Percentiles rank a stretch among this genome's conserved stretches.
Conservation (phyloP, 139 green algal genomes). For the Auxenochlorella pyrenoidosa region DNA sequence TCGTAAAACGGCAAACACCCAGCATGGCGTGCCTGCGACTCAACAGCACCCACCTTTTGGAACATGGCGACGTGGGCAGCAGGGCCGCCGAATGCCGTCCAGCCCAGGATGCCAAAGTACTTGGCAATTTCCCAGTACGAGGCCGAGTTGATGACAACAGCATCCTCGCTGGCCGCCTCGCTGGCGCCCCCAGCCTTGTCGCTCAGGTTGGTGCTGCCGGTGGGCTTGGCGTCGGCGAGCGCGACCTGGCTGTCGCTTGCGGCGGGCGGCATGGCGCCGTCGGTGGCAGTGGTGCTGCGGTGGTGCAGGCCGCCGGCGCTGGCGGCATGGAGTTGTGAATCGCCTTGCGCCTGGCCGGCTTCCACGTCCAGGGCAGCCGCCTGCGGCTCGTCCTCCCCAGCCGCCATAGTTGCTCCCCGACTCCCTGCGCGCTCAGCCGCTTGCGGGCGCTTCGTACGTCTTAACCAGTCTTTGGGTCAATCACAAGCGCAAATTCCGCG, state of each 20-base stretch:
- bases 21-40: no score
- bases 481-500: no score
- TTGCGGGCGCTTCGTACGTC: no score
- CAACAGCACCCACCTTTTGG: background rate
- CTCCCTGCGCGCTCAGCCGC: background rate
- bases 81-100: background rate
- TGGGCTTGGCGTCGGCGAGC: background rate
- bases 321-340: background rate
- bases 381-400: background rate
- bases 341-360: background rate
- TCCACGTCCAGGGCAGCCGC: background rate
- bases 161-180: constrained; percentile 6
- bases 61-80: constrained; percentile 36
- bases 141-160: background rate
- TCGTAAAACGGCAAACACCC: no score
- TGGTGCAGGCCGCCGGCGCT: background rate
- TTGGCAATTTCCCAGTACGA: constrained; percentile 30
- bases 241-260: background rate
- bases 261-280: background rate
- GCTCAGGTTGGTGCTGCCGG: background rate
- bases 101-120: constrained; percentile 61
- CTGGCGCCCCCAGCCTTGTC: background rate
- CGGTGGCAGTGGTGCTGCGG: background rate
- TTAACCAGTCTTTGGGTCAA: background rate
- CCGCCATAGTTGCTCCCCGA: background rate